Percentiles rank a stretch among this genome's conserved stretches.
Evolutionary conservation across 495 filamentous ascomycete species (phyloP).

Genomic region (Penicillium mononematosum): DNA sequence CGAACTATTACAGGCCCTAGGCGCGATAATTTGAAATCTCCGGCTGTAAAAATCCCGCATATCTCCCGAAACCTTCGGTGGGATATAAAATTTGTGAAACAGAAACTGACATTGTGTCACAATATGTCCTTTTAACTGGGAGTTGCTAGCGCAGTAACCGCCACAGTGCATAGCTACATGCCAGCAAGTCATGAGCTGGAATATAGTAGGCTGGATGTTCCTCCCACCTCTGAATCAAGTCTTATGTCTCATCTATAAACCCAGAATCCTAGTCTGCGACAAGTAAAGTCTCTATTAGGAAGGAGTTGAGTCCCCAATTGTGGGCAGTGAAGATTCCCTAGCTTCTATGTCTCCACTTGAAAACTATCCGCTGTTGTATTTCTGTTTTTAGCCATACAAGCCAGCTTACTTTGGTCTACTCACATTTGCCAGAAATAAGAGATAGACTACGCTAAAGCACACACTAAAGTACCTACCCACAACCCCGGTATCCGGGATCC

Average conservation of each 20-base stretch:
- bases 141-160: slow-evolving; percentile 16
- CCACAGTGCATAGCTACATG: slow-evolving; percentile 20
- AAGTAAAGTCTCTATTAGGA: neutral
- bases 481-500: neutral
- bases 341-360: neutral
- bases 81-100: slow-evolving; percentile 17
- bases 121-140: neutral
- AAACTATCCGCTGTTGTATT: neutral
- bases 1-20: neutral
- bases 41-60: slow-evolving; percentile 1
- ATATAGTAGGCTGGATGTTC: neutral
- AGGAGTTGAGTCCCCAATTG: neutral
- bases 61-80: slow-evolving; percentile 13
- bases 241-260: neutral
- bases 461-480: slow-evolving; percentile 4
- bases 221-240: neutral
- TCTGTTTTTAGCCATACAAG: neutral
- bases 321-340: neutral
- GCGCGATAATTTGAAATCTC: neutral
- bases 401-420: neutral
- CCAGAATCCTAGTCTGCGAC: neutral
- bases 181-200: slow-evolving; percentile 14
- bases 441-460: neutral
- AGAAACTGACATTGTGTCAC: neutral
- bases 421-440: neutral